phyloP scores from a whole-genome alignment of 768 basidiomycete species.

The Phylloporus sp. region DNA sequence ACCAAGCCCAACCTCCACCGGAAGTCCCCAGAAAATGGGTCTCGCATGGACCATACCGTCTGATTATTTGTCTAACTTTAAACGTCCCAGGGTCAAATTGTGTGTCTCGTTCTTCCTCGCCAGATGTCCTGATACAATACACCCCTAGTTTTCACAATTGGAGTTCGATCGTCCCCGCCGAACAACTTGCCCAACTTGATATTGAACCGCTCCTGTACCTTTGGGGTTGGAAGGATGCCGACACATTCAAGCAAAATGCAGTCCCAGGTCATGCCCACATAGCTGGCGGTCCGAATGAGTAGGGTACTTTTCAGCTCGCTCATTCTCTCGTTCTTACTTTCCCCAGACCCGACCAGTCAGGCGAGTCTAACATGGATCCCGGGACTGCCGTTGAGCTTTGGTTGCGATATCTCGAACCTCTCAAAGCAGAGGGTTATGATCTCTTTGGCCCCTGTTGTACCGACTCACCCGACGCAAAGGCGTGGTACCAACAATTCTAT shows the following conservation, averaged over 20 bases:
- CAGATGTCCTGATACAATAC: neutral
- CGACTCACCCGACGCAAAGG: slow-evolving; percentile 50
- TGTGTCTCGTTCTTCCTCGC: slow-evolving; percentile 24
- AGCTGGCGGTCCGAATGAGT: slow-evolving; percentile 76
- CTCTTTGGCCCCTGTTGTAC: slow-evolving; percentile 69
- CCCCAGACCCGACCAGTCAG: slow-evolving; percentile 60
- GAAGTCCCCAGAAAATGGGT: slow-evolving; percentile 47
- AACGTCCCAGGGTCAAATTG: slow-evolving; percentile 38
- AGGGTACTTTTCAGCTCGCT: slow-evolving; percentile 15
- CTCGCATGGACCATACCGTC: too few species aligned
- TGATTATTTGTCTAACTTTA: slow-evolving; percentile 45
- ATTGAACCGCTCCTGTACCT: slow-evolving; percentile 57
- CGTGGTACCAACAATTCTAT: slow-evolving; percentile 65
- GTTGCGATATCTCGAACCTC: slow-evolving; percentile 57
- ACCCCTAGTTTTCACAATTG: slow-evolving; percentile 59
- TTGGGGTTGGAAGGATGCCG: slow-evolving; percentile 52
- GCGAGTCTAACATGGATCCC: slow-evolving; percentile 61
- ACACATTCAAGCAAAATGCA: slow-evolving; percentile 43
- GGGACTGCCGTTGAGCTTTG: slow-evolving; percentile 49
- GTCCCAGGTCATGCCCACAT: slow-evolving; percentile 46
- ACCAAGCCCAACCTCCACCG: slow-evolving; percentile 9
- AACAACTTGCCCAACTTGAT: slow-evolving; percentile 33
- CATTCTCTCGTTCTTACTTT: slow-evolving; percentile 4
- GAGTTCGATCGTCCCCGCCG: slow-evolving; percentile 43
- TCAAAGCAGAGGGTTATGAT: slow-evolving; percentile 50